phyloP scores from a whole-genome alignment of 1,284 basidiomycete genomes.

The Coniferiporia weirii region DNA sequence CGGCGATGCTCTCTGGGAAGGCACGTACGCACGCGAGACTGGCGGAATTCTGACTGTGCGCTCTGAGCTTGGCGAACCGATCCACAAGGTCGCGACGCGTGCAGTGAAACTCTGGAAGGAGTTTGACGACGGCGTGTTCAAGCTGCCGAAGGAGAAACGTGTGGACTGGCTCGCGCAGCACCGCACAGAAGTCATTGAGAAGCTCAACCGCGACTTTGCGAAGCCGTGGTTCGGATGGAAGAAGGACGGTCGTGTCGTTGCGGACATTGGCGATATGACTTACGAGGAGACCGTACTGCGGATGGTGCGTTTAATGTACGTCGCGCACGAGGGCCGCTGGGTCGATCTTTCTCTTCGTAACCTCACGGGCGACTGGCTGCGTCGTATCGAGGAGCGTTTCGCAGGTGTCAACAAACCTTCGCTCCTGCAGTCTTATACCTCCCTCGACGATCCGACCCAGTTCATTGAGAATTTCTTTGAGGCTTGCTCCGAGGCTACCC shows the following conservation, averaged over 20 bases:
- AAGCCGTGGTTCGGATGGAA: conserved; percentile 98
- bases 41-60: conserved; percentile 96
- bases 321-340: conserved; percentile 89
- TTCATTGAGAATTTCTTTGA: conserved; percentile 85
- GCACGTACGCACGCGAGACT: conserved; percentile 90
- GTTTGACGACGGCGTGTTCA: conserved; percentile 96
- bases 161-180: conserved; percentile 82
- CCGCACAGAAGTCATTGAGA: conserved; percentile 84
- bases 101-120: conserved; percentile 98
- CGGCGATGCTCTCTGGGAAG: conserved; percentile 89
- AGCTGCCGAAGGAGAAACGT: conserved; percentile 92
- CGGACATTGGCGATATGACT: conserved; percentile 93
- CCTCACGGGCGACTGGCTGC: conserved; percentile 94
- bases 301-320: conserved; percentile 92
- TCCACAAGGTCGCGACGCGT: conserved; percentile 97
- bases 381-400: conserved; percentile 95
- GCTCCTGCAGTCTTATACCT: conserved; percentile 82
- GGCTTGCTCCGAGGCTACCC: conserved; percentile 75
- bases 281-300: conserved; percentile 94
- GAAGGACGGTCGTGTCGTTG: conserved; percentile 81
- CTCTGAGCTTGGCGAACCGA: conserved; percentile 97
- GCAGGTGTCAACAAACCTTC: conserved; percentile 93
- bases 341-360: conserved; percentile 92
- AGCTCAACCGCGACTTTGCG: conserved; percentile 92
- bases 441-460: conserved; percentile 77